Conservation (phyloP, 345 rosid genomes). For the Draba incana region DNA sequence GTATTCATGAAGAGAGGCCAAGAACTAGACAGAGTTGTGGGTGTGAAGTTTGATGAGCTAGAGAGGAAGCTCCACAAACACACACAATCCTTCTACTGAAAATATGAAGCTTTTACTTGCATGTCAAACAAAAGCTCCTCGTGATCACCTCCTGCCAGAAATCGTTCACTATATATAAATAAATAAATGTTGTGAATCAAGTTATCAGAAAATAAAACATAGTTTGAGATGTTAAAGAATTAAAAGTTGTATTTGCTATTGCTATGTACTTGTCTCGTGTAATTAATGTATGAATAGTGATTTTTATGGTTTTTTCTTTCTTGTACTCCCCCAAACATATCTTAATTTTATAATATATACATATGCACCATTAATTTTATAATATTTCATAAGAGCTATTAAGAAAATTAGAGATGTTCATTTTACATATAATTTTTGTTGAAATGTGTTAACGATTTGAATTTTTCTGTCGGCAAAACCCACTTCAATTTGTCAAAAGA, state of each 20-base stretch:
- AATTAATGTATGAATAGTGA: not conserved
- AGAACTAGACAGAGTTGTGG: slow-evolving; percentile 60
- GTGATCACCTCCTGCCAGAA: slow-evolving; percentile 22
- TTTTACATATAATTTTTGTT: no score
- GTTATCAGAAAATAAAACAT: slow-evolving; percentile 8
- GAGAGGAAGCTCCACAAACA: slow-evolving; percentile 62
- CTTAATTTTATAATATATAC: no score
- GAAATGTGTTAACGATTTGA: no score
- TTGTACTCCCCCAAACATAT: not conserved
- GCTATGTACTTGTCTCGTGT: slow-evolving; percentile 5
- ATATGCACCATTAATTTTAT: no score
- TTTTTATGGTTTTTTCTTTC: not conserved
- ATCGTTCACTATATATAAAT: not conserved
- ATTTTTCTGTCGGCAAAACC: no score
- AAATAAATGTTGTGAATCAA: not conserved
- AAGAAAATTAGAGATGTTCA: no score
- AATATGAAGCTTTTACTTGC: slow-evolving; percentile 14
- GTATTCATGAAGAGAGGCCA: slow-evolving; percentile 65
- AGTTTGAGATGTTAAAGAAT: slow-evolving; percentile 2
- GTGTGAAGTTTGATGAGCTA: slow-evolving; percentile 58
- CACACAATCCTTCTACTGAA: slow-evolving; percentile 29
- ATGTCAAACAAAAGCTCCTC: slow-evolving; percentile 15
- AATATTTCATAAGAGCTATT: no score
- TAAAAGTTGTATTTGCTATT: not conserved
- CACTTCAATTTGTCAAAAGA: no score